Evolutionary conservation across 768 basidiomycete species (phyloP), one percentile per base, ranked within the genome.

Genomic region (Boletus vinaceobasis): DNA sequence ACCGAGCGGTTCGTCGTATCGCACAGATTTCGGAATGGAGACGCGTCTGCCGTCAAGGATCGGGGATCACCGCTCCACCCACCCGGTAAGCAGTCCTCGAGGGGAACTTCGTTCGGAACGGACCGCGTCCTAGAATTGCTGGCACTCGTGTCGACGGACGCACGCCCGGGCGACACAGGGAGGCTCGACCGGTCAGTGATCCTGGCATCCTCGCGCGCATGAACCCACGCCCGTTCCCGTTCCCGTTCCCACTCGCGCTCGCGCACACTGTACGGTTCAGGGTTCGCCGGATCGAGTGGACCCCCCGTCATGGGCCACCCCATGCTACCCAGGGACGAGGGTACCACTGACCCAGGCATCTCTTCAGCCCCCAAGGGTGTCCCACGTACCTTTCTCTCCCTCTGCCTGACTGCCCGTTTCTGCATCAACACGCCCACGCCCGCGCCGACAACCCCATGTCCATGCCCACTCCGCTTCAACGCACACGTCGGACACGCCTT

Each of bases 401-500:
- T 49, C 4, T 46, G 51, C 26, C 36, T 21, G 5, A 1, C 29
- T 32, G 6, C 31, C 27, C 45, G 43, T 37, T 26, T 51, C 15
- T 40, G 39, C n/a, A 6, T 27, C 45, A 43, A 17, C n/a, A 7
- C 3, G 3, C 43, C 39, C 35, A 38, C 13, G 10, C 35, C 48
- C 37, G 36, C 17, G 51, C 59, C 43, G 40, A 63, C 45, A 2
- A 57, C 62, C 3, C 65, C 61, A 39, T 66, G 61, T n/a, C 69
- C 70, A 21, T 70, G 65, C 42, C 74, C 74, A 49, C 72, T 73
- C 57, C 76, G 69, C 68, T 78, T 77, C 48, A 67, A 73, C 55
- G 69, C 77, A 61, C 91, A 93, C 8, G 88, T 87, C 14, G 90
- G 91, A 63, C 91, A 93, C 26, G 78, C 78, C 69, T 83, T 85